Conservation (phyloP, 140 eudicot species). For the Stevia rebaudiana region DNA sequence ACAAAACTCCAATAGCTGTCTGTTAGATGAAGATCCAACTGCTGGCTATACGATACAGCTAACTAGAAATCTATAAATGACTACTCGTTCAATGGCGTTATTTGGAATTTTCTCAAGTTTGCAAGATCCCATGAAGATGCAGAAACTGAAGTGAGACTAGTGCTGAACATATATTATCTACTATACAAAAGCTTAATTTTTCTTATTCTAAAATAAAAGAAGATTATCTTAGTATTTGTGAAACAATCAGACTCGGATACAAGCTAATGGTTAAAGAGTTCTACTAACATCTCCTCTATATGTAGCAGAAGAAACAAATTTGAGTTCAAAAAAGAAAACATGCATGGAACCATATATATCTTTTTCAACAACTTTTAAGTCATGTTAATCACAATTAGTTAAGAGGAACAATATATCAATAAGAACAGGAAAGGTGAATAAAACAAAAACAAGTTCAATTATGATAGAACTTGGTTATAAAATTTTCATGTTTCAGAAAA, state of each 20-base stretch:
- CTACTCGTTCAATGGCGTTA: not conserved
- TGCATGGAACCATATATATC: conserved; percentile 7
- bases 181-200: conserved; percentile 2
- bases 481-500: conserved; percentile 10
- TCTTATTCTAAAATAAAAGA: not conserved
- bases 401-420: not conserved
- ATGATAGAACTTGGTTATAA: too few species aligned
- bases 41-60: conserved; percentile 19
- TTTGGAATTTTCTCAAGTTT: not conserved
- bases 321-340: not conserved
- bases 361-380: not conserved
- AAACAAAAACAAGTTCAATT: not conserved
- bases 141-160: not conserved
- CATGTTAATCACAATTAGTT: not conserved
- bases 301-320: not conserved
- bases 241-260: conserved; percentile 6
- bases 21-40: conserved; percentile 24
- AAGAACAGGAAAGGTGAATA: not conserved
- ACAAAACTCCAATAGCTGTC: conserved; percentile 20
- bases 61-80: conserved; percentile 18
- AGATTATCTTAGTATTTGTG: not conserved
- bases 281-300: not conserved
- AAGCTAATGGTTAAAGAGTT: conserved; percentile 1
- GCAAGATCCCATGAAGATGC: conserved; percentile 4
- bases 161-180: conserved; percentile 2